These are phyloP conservation scores for Centaurea solstitialis DNA, from an alignment of 129 eudicot genomes.

Conservation along the genomic window DNA sequence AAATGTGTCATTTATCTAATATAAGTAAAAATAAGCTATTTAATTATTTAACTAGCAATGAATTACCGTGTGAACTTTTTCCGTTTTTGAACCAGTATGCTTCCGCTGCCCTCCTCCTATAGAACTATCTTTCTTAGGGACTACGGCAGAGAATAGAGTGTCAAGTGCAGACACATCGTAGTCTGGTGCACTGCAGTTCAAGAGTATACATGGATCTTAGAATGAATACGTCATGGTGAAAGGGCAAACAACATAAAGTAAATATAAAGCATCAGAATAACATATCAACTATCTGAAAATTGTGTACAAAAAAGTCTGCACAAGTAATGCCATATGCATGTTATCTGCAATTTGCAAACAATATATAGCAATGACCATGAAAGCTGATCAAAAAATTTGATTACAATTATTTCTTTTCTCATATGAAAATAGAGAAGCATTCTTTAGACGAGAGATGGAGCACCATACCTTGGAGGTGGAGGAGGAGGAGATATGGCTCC, in stretches of 20 bases:
- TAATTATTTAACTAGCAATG: neutral
- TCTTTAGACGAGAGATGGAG: neutral
- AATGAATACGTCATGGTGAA: neutral
- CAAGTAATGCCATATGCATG: neutral
- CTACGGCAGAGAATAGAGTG: slow-evolving; percentile 78
- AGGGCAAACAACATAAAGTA: slow-evolving; percentile 1
- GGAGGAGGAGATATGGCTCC: no score
- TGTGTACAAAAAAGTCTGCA: neutral
- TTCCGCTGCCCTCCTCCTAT: slow-evolving; percentile 72
- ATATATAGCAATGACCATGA: neutral
- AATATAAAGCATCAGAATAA: neutral
- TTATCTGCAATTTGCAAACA: neutral
- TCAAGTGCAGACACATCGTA: slow-evolving; percentile 81
- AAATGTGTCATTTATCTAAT: neutral
- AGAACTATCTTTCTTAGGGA: slow-evolving; percentile 59
- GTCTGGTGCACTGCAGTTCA: slow-evolving; percentile 68
- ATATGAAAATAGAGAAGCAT: neutral
- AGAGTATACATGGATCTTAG: slow-evolving; percentile 8
- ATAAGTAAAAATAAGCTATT: slow-evolving; percentile 3
- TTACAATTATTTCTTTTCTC: neutral
- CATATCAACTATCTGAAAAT: neutral
- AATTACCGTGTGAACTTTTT: slow-evolving; percentile 80
- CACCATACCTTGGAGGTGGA: slow-evolving; percentile 21
- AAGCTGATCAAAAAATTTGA: neutral
- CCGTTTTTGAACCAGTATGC: slow-evolving; percentile 74